Conservation (phyloP, 495 filamentous ascomycete genomes). For the Neurospora hispaniola region DNA sequence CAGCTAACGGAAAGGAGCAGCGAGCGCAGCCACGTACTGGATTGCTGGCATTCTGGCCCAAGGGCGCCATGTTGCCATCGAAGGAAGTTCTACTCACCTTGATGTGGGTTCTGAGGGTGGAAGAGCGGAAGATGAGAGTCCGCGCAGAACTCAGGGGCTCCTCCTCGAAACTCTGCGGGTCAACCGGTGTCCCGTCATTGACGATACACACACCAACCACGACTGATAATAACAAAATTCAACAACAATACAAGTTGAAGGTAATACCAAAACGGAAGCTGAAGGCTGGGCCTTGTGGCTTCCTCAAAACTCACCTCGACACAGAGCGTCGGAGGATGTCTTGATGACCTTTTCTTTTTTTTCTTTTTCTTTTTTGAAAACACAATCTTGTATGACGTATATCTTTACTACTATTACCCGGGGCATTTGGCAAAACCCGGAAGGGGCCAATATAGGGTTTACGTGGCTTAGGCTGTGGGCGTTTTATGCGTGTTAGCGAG, state of each 20-base stretch:
- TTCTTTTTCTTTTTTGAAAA: not conserved
- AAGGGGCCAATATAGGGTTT: not conserved
- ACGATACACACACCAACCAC: slow-evolving; percentile 10
- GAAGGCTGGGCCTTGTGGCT: not conserved
- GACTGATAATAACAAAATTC: not conserved
- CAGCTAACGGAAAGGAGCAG: slow-evolving; percentile 21
- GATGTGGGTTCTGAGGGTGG: slow-evolving; percentile 39
- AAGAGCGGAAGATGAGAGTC: slow-evolving; percentile 29
- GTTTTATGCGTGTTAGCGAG: not conserved
- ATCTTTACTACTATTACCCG: not conserved
- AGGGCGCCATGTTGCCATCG: slow-evolving; percentile 36
- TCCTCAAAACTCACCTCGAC: not conserved
- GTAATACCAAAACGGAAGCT: not conserved
- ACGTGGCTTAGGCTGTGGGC: not conserved
- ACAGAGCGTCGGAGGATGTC: not conserved
- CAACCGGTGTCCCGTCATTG: slow-evolving; percentile 12
- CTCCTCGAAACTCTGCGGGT: slow-evolving; percentile 15
- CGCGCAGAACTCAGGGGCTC: slow-evolving; percentile 10
- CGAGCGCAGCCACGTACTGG: slow-evolving; percentile 23
- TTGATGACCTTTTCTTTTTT: not conserved
- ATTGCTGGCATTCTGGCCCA: slow-evolving; percentile 27
- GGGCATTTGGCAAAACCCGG: not conserved
- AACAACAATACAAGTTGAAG: slow-evolving; percentile 1
- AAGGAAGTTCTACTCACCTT: slow-evolving; percentile 42
- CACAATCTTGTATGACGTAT: not conserved